A percentile compares a stretch with the other conserved stretches of the same genome.
These are phyloP conservation scores for Wickerhamiella sergipiensis DNA, from an alignment of 805 yeast species.

Conservation along the genomic window DNA sequence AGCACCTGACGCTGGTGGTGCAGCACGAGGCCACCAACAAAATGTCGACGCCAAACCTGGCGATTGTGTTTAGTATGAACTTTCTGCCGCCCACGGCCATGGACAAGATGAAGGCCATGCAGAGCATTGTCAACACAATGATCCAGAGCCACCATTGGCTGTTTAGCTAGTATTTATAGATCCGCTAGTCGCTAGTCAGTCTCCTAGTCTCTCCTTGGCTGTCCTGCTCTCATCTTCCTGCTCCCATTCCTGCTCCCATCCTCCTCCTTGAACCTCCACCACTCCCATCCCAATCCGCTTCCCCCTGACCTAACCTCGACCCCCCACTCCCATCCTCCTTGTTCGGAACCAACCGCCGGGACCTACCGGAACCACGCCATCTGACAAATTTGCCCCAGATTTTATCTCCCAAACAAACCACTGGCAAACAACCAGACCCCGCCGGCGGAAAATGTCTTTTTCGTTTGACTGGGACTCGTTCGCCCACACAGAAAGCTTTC, in stretches of 20 bases:
- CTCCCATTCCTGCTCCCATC: no score
- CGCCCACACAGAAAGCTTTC: slow-evolving; percentile 49
- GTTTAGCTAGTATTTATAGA: slow-evolving; percentile 11
- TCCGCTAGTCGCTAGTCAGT: neutral
- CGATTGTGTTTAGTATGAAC: slow-evolving; percentile 73
- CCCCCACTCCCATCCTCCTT: no score
- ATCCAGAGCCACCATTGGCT: slow-evolving; percentile 26
- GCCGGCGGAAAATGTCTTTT: slow-evolving; percentile 45
- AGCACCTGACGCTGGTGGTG: slow-evolving; percentile 59
- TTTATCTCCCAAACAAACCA: neutral
- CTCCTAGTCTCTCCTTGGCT: no score
- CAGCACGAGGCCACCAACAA: slow-evolving; percentile 54
- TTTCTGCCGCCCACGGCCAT: slow-evolving; percentile 35
- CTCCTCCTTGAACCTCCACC: no score
- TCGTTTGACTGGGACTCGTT: slow-evolving; percentile 65
- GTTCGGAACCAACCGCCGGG: no score
- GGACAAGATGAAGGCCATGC: slow-evolving; percentile 39
- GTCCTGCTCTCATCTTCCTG: no score
- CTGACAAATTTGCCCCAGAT: neutral
- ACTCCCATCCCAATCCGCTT: no score
- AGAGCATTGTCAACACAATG: slow-evolving; percentile 36
- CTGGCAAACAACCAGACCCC: neutral
- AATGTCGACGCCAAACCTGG: slow-evolving; percentile 81
- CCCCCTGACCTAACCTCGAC: no score
- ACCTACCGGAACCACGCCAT: no score